Base-by-base conservation (phyloP, 768 basidiomycete genomes). In the Lyophyllum semitale region DNA sequence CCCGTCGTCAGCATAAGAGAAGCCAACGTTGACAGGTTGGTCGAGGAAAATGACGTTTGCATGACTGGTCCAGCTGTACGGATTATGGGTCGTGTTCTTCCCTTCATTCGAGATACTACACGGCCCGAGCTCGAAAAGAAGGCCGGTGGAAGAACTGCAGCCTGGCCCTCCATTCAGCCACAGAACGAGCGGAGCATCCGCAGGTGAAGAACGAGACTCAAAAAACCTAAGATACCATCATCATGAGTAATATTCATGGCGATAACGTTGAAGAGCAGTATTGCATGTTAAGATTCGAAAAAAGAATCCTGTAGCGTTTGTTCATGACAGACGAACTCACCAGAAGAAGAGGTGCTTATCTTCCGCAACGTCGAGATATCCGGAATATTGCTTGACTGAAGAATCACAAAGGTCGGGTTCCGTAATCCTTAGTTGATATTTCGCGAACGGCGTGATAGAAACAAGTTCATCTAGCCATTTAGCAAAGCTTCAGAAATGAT, bases 111-210 rank as follows among this genome's bases (percentile, higher is more conserved):
- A 73, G 57, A 98, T 78, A 27, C 72, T 73, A 72, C 96, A 98
- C 0, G 96, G 95, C 0, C 96, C 96, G 20, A 96, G 85, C 66
- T 98, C 95, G 62, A 96, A 93, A 15, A 98, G 77, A 22, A 97
- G 81, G 9, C 95, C 95, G 1, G 91, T 89, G 9, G 87, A 84
- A 8, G 85, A 88, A 51, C 83, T 85, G 72, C 84, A 86, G 8
- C 85, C 83, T 20, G 85, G 86, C 12, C 88, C 88, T 30, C 91
- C 91, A 59, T 92, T 93, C n/a, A 93, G 76, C 95, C 95, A 97
- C 44, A 97, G 77, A 8, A 95, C 79, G 2, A 98, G 79, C 4
- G 95, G 95, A 6, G 90, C 93, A 49, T 84, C 77, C 48, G 80
- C 72, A 0, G 96, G 95, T 17, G 83, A 78, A 51, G 73, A 75